Evolutionary conservation across 2,329 filamentous ascomycete species (phyloP).

Genomic region (Grosmannia penicillata): DNA sequence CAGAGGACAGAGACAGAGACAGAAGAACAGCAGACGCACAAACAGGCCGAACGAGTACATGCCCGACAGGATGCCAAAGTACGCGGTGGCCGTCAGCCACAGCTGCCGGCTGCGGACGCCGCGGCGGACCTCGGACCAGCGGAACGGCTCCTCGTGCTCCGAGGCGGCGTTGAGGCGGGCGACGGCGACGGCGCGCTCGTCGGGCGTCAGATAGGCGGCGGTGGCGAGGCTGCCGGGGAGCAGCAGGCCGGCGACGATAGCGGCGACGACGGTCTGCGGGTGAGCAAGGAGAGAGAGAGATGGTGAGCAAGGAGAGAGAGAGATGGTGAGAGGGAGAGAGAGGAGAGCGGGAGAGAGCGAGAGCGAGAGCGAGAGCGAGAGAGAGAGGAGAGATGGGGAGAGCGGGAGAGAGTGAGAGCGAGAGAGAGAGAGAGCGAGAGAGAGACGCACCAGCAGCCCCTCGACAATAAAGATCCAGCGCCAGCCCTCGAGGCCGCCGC

Average conservation of each 20-base stretch:
- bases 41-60: constrained; percentile 52
- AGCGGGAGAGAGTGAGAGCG: too few species aligned
- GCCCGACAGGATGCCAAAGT: constrained; percentile 43
- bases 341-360: too few species aligned
- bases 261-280: constrained; percentile 42
- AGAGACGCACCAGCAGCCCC: constrained; percentile 28
- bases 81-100: constrained; percentile 47
- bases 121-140: constrained; percentile 47
- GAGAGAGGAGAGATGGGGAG: too few species aligned
- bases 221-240: constrained; percentile 41
- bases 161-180: constrained; percentile 21
- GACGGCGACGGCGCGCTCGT: constrained; percentile 35
- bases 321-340: too few species aligned
- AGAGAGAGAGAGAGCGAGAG: background rate
- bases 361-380: too few species aligned
- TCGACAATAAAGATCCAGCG: constrained; percentile 50
- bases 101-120: constrained; percentile 45
- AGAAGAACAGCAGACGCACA: constrained; percentile 17
- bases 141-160: constrained; percentile 29
- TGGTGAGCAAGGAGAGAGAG: background rate
- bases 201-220: constrained; percentile 34
- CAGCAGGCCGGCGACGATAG: constrained; percentile 32
- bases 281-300: background rate
- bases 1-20: background rate
- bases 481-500: constrained; percentile 40